Conservation (phyloP, 192 early-diverging fungal genomes). For the Martensiomyces pterosporus region DNA sequence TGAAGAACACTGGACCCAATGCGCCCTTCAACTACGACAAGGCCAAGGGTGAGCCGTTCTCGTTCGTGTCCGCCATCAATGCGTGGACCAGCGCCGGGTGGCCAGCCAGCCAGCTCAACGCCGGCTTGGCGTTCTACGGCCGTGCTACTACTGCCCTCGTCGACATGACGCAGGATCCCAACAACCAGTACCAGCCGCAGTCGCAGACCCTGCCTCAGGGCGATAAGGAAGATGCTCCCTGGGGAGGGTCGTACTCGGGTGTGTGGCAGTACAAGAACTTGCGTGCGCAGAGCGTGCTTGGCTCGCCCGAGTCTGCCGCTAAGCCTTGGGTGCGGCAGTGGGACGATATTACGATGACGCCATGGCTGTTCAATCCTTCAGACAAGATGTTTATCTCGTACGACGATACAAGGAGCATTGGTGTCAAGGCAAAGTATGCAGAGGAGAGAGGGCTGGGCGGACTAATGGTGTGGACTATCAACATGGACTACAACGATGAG, state of each 20-base stretch:
- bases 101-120: conserved; percentile 56
- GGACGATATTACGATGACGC: conserved; percentile 60
- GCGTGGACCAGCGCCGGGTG: conserved; percentile 57
- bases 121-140: conserved; percentile 64
- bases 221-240: conserved; percentile 53
- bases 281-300: conserved; percentile 54
- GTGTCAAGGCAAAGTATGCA: conserved; percentile 42
- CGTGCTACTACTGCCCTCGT: conserved; percentile 39
- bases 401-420: conserved; percentile 52
- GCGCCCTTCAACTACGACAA: conserved; percentile 51
- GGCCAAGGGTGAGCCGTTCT: conserved; percentile 30
- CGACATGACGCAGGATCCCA: conserved; percentile 53
- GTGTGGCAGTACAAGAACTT: conserved; percentile 65
- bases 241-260: conserved; percentile 51
- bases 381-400: conserved; percentile 64
- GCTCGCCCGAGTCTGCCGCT: conserved; percentile 46
- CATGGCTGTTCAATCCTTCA: conserved; percentile 62
- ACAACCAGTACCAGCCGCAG: conserved; percentile 47
- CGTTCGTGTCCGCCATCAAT: conserved; percentile 50
- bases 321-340: conserved; percentile 61
- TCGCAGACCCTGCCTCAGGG: conserved; percentile 40
- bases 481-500: conserved; percentile 54
- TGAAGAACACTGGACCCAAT: conserved; percentile 55
- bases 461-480: conserved; percentile 57
- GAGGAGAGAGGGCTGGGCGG: conserved; percentile 53